Percentiles rank a stretch among this genome's conserved stretches.
These are phyloP conservation scores for Plasmodium gonderi DNA, from an alignment of 169 alveolate species.

Conservation along the genomic window DNA sequence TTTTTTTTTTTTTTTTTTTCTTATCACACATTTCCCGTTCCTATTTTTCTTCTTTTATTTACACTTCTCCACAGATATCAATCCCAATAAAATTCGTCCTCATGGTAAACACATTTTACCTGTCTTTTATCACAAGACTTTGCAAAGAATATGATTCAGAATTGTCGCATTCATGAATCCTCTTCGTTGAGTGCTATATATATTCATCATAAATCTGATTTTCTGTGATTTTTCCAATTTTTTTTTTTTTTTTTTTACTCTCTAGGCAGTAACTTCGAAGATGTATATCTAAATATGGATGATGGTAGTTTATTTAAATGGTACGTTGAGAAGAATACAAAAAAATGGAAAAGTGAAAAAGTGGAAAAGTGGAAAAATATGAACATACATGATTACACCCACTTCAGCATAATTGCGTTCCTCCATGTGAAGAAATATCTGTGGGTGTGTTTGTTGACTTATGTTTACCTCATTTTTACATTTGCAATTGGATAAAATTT, in stretches of 20 bases:
- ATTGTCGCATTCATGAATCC: neutral
- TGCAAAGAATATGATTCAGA: neutral
- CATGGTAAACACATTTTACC: neutral
- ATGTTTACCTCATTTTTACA: no score
- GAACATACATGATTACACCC: neutral
- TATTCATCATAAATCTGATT: neutral
- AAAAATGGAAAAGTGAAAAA: no score
- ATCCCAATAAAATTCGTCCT: neutral
- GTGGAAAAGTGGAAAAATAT: neutral
- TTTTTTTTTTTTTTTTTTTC: neutral
- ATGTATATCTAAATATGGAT: neutral
- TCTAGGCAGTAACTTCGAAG: slow-evolving; percentile 21
- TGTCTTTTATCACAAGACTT: neutral
- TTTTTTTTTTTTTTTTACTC: neutral
- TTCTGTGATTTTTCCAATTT: neutral
- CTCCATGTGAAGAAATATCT: neutral
- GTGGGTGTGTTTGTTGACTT: neutral
- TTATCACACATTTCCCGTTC: neutral
- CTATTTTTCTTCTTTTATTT: neutral
- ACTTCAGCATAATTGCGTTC: neutral
- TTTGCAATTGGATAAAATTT: neutral
- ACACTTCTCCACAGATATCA: neutral
- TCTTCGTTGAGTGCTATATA: neutral
- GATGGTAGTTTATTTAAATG: neutral
- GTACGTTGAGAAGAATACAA: no score